These are phyloP conservation scores for Rhizophagus prolifer DNA, from an alignment of 192 early-diverging fungal species.

Conservation along the genomic window DNA sequence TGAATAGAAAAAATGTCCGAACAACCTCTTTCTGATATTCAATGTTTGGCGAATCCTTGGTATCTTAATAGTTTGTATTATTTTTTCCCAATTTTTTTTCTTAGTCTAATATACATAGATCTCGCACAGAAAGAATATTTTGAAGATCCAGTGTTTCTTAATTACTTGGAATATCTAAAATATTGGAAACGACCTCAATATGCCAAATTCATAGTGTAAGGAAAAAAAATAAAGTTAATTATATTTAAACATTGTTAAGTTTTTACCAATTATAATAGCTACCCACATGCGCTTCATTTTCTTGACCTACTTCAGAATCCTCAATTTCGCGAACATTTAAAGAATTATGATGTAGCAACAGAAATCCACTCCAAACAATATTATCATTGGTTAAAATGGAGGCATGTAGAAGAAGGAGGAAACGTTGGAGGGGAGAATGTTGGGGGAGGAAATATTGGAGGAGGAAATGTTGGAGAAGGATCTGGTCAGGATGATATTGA, in stretches of 20 bases:
- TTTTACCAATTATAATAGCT: constrained; percentile 47
- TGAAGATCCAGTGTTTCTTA: constrained; percentile 79
- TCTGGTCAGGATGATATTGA: not conserved
- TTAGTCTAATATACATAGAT: constrained; percentile 37
- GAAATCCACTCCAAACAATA: constrained; percentile 79
- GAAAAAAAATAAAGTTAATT: not conserved
- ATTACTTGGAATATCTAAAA: constrained; percentile 86
- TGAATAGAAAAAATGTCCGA: not conserved
- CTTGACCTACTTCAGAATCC: constrained; percentile 82
- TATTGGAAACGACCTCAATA: constrained; percentile 92
- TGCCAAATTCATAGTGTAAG: constrained; percentile 82
- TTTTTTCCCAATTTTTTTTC: not conserved
- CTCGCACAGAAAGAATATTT: constrained; percentile 90
- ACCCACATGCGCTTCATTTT: constrained; percentile 85
- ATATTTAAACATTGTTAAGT: not conserved
- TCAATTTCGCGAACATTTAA: constrained; percentile 75
- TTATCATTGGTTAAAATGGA: constrained; percentile 61
- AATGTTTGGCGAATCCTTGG: constrained; percentile 91
- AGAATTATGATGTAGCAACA: constrained; percentile 66
- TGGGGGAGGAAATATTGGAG: not conserved
- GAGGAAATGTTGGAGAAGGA: not conserved
- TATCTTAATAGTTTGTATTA: constrained; percentile 75
- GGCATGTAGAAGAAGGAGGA: not conserved
- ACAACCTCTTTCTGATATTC: constrained; percentile 48
- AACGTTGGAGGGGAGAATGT: not conserved